Base-by-base conservation (phyloP, 208 protist species). In the Crithidia fasciculata region DNA sequence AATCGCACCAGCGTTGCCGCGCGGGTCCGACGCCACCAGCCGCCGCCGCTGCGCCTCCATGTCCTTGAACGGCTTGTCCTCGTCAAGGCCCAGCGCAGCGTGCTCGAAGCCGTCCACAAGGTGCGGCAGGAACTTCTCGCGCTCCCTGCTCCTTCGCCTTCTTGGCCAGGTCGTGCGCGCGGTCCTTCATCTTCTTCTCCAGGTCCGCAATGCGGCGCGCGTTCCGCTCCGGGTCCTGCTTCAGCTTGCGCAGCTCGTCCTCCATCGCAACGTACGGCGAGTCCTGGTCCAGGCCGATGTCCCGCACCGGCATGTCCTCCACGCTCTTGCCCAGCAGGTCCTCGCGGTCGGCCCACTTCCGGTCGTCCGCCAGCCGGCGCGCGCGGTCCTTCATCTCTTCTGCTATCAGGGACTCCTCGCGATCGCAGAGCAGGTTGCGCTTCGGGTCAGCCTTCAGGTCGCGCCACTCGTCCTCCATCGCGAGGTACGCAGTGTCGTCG, bases 41-140 rank as follows among this genome's bases (percentile, higher is more conserved):
- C 70, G 64, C n/a, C 87, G 89, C 10, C 86, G 81, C 64, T 91
- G 66, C 49, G 78, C 67, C 74, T 94, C 88, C 72, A 92, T 49
- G 53, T 82, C 72, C 41, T 74, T 81, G 84, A 95, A 94, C 43
- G 72, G 56, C 36, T 58, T 57, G 72, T 95, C 91, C 53, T 60
- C 80, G 76, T 93, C 85, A 15, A 95, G 75, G 16, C 85, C 87
- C 19, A 95, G 72, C 13, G 84, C 76, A 5, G 36, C 37, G 54
- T 12, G 54, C 54, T 57, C 54, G 19, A 57, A 4, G 54, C 54
- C 54, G 54, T 5, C 54, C 54, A 57, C 54, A 4, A 57, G n/a
- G 18, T 28, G 54, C 19, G 54, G 54, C 54, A 93, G 63, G 78
- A 88, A 91, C 79, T 84, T 83, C 62, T 56, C 45, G 13, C 85